Conservation (phyloP, 2,329 filamentous ascomycete genomes). For the Stromatinia cepivora region DNA sequence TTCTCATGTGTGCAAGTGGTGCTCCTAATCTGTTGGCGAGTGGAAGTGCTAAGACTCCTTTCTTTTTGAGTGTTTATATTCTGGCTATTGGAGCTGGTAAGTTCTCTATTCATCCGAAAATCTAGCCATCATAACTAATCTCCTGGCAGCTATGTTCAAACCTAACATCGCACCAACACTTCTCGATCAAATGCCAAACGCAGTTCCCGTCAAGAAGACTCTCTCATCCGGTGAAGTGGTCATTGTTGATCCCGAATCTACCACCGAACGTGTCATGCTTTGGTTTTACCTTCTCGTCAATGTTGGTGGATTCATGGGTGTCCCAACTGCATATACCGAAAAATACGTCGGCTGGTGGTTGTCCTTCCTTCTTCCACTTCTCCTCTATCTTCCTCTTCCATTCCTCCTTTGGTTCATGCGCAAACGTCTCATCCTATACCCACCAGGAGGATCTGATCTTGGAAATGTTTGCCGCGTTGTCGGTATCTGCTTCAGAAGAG, state of each 20-base stretch:
- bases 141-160: conserved; percentile 63
- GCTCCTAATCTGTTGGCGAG: conserved; percentile 56
- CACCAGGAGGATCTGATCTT: conserved; percentile 50
- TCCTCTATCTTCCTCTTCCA: conserved; percentile 63
- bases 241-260: conserved; percentile 60
- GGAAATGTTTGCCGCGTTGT: conserved; percentile 48
- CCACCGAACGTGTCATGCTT: conserved; percentile 49
- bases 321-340: conserved; percentile 46
- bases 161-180: conserved; percentile 65
- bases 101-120: conserved; percentile 49
- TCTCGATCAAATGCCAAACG: conserved; percentile 55
- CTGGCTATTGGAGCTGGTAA: conserved; percentile 37
- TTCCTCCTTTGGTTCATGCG: conserved; percentile 47
- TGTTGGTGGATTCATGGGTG: conserved; percentile 56
- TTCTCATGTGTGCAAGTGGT: conserved; percentile 62
- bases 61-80: conserved; percentile 37
- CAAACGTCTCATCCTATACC: conserved; percentile 47
- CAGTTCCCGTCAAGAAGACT: conserved; percentile 46
- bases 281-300: conserved; percentile 71
- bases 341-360: conserved; percentile 53
- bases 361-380: conserved; percentile 51
- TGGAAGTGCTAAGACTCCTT: conserved; percentile 63
- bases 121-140: conserved; percentile 58
- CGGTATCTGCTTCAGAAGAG: conserved; percentile 45
- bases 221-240: conserved; percentile 58